phyloP scores from a whole-genome alignment of 2,329 filamentous ascomycete genomes.

The Diplodia corticola region DNA sequence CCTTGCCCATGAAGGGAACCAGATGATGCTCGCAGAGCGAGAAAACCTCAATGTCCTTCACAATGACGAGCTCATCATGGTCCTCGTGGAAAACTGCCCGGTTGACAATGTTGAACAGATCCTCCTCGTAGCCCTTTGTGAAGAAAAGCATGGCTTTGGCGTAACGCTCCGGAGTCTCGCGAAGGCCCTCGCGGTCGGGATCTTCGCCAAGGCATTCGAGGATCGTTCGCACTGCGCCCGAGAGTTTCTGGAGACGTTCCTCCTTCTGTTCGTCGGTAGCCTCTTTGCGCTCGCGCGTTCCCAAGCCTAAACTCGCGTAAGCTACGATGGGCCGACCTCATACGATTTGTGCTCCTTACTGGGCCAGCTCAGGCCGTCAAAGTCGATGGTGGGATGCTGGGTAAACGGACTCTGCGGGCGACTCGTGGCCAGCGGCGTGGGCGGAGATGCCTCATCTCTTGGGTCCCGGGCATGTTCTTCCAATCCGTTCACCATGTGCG shows the following conservation, averaged over 20 bases:
- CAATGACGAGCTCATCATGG: constrained; percentile 95
- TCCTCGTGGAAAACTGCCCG: constrained; percentile 93
- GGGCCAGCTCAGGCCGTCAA: constrained; percentile 58
- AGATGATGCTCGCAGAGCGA: constrained; percentile 96
- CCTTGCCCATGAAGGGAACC: constrained; percentile 94
- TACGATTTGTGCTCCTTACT: constrained; percentile 38
- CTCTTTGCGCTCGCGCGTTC: constrained; percentile 64
- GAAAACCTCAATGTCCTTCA: constrained; percentile 95
- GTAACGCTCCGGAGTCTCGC: constrained; percentile 77
- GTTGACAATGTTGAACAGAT: constrained; percentile 88
- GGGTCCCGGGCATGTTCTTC: constrained; percentile 55
- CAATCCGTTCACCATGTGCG: constrained; percentile 30
- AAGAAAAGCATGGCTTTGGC: constrained; percentile 95
- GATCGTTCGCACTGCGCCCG: constrained; percentile 63
- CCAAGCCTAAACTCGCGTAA: constrained; percentile 50
- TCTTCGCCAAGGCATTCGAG: constrained; percentile 67
- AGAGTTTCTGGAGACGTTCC: constrained; percentile 60
- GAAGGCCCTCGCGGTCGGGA: constrained; percentile 62
- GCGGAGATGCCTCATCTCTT: constrained; percentile 51
- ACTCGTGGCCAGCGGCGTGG: constrained; percentile 56
- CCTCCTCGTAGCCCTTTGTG: constrained; percentile 96
- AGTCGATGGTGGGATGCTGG: constrained; percentile 53
- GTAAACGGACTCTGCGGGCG: constrained; percentile 53
- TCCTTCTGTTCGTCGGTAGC: constrained; percentile 59
- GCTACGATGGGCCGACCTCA: not conserved